Evolutionary conservation across 2,329 filamentous ascomycete genomes (phyloP).

Genomic region (Fusarium sp.): DNA sequence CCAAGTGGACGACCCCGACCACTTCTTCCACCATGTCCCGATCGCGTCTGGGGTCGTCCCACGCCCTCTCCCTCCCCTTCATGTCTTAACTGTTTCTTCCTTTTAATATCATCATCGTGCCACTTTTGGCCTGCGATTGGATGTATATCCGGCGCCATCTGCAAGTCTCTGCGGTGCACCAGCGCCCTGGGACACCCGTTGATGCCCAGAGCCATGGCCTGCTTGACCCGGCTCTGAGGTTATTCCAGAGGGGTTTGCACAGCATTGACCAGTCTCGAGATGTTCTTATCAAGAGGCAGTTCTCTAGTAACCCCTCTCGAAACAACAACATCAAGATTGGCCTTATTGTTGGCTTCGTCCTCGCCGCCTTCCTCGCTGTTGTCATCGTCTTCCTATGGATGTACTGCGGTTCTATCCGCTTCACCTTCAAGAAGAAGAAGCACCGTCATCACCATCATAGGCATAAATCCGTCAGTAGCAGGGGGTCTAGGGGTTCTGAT

Average conservation of each 20-base stretch:
- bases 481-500: conserved; percentile 48
- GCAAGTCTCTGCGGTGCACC: conserved; percentile 18
- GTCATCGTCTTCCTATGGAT: conserved; percentile 51
- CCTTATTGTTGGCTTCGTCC: conserved; percentile 54
- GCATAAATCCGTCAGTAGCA: conserved; percentile 44
- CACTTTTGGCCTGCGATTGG: conserved; percentile 14
- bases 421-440: conserved; percentile 43
- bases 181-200: conserved; percentile 5
- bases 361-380: conserved; percentile 53
- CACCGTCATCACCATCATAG: conserved; percentile 20
- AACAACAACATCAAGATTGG: conserved; percentile 56
- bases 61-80: conserved; percentile 23
- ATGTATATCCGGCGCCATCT: conserved; percentile 46
- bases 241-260: background rate
- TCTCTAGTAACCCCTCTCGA: conserved; percentile 40
- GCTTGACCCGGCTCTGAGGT: conserved; percentile 8
- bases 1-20: conserved; percentile 12
- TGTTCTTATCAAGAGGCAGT: conserved; percentile 36
- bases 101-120: background rate
- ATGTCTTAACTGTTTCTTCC: conserved; percentile 16
- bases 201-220: conserved; percentile 22
- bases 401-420: conserved; percentile 53
- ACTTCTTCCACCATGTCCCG: conserved; percentile 15
- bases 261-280: background rate
- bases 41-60: conserved; percentile 16